A percentile compares a stretch with the other conserved stretches of the same genome.
Evolutionary conservation across 768 basidiomycete genomes (phyloP).

Genomic region (Leccinum subgranulosum): DNA sequence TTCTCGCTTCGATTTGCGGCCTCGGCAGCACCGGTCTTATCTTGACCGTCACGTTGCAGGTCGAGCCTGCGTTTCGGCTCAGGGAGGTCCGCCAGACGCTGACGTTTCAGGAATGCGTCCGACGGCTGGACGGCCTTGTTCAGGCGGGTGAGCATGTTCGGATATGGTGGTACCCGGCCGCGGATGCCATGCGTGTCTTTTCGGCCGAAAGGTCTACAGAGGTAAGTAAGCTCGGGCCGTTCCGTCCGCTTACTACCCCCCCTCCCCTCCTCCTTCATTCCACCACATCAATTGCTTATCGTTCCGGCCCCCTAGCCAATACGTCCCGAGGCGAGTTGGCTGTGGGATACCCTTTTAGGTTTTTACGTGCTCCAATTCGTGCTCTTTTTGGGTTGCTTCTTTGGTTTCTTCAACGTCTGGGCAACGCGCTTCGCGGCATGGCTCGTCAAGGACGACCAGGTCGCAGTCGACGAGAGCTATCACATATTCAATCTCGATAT

Average conservation of each 20-base stretch:
- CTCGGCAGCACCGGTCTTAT: conserved; percentile 90
- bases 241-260: conserved; percentile 3
- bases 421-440: conserved; percentile 65
- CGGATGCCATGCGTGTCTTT: conserved; percentile 67
- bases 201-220: conserved; percentile 72
- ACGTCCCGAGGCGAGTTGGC: conserved; percentile 54
- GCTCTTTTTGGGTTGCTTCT: conserved; percentile 71
- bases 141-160: conserved; percentile 82
- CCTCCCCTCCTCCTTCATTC: conserved; percentile 6
- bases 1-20: conserved; percentile 87
- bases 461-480: conserved; percentile 73
- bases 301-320: conserved; percentile 39
- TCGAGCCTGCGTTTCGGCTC: conserved; percentile 80
- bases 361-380: conserved; percentile 82
- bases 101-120: conserved; percentile 60
- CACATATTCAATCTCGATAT: conserved; percentile 93
- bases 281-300: neutral
- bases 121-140: conserved; percentile 52
- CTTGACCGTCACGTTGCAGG: conserved; percentile 68
- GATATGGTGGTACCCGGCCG: conserved; percentile 93
- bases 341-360: conserved; percentile 69
- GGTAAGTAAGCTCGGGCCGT: conserved; percentile 44
- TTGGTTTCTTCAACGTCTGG: conserved; percentile 59
- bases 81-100: conserved; percentile 65
- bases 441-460: conserved; percentile 53